phyloP scores from a whole-genome alignment of 2,329 filamentous ascomycete genomes.

The Claviceps digitariae region DNA sequence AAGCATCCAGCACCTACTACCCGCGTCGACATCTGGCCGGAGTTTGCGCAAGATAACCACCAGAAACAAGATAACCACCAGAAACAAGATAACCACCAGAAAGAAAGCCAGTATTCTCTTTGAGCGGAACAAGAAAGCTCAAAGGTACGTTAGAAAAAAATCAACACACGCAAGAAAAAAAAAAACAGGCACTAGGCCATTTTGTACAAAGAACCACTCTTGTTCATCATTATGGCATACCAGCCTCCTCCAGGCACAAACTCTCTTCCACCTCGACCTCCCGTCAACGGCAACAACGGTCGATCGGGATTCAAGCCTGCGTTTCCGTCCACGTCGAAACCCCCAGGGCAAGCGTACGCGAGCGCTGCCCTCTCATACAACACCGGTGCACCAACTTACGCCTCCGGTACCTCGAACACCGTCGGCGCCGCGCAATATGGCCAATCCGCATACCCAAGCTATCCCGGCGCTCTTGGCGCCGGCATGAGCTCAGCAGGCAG shows the following conservation, averaged over 20 bases:
- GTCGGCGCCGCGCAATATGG: conserved; percentile 4
- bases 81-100: not conserved
- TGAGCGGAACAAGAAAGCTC: conserved; percentile 28
- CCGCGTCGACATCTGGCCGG: not conserved
- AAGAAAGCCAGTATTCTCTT: conserved; percentile 10
- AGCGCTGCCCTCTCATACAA: conserved; percentile 15
- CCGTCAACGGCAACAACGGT: conserved; percentile 33
- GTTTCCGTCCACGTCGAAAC: conserved; percentile 28
- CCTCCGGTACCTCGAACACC: not conserved
- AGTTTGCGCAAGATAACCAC: not conserved
- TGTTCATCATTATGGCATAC: conserved; percentile 77
- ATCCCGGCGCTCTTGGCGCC: conserved; percentile 21
- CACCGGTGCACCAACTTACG: conserved; percentile 12
- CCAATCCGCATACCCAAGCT: conserved; percentile 12
- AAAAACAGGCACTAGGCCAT: not conserved
- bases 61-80: not conserved
- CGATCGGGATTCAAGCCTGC: conserved; percentile 33
- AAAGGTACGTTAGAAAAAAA: conserved; percentile 32
- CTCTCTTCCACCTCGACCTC: conserved; percentile 62
- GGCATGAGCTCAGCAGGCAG: conserved; percentile 7
- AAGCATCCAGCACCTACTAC: not conserved
- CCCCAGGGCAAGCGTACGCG: conserved; percentile 26
- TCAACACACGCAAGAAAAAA: not conserved
- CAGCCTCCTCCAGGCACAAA: conserved; percentile 64
- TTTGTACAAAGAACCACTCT: conserved; percentile 15